These are phyloP conservation scores for Solanum hybrid DNA, from an alignment of 305 asterid species.

Conservation along the genomic window DNA sequence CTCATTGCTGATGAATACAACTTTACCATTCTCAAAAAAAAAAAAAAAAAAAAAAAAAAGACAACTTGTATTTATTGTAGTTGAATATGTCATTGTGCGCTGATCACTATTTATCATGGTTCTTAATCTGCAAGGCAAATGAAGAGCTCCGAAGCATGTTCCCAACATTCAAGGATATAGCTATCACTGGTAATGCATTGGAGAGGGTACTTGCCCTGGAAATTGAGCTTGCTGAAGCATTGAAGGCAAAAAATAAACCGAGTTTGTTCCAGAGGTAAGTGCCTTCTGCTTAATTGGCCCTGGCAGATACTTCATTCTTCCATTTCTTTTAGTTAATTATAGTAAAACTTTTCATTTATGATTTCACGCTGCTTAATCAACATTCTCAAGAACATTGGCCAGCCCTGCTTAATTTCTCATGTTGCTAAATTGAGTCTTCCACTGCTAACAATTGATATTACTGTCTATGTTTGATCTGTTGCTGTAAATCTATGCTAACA, in stretches of 20 bases:
- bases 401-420: background rate
- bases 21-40: no score
- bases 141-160: conserved; percentile 81
- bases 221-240: conserved; percentile 90
- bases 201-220: conserved; percentile 91
- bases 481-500: background rate
- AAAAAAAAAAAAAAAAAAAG: no score
- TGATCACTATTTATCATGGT: conserved; percentile 12
- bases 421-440: background rate
- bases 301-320: background rate
- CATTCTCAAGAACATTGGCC: background rate
- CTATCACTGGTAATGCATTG: conserved; percentile 65
- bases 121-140: conserved; percentile 47
- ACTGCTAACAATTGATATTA: background rate
- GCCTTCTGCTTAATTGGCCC: background rate
- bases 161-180: conserved; percentile 57
- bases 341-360: background rate
- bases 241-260: conserved; percentile 56
- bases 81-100: background rate
- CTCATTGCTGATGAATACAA: no score
- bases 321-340: background rate
- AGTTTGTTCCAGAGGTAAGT: conserved; percentile 65
- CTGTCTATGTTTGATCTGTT: background rate
- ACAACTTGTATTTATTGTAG: no score
- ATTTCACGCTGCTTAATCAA: background rate